Conservation (phyloP, 441 rosid genomes). For the Dalechampia spathulata region DNA sequence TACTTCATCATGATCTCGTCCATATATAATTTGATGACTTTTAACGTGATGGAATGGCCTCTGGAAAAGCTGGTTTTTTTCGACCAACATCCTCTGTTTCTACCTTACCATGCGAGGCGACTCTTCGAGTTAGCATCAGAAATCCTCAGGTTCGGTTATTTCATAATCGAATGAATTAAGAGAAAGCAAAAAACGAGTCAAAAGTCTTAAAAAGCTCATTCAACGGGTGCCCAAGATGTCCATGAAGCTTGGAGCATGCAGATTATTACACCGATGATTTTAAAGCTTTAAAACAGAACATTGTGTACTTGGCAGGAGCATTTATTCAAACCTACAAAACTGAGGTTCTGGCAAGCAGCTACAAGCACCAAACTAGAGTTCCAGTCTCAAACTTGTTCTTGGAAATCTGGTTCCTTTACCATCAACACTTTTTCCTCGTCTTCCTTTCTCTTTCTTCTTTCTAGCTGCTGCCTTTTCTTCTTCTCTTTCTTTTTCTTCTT, state of each 20-base stretch:
- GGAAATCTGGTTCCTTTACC: neutral
- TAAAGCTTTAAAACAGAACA: constrained; percentile 1
- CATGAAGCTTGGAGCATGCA: neutral
- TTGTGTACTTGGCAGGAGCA: too few relatives aligned
- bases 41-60: too few relatives aligned
- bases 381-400: constrained; percentile 10
- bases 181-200: neutral
- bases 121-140: too few relatives aligned
- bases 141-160: too few relatives aligned
- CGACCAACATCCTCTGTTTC: too few relatives aligned
- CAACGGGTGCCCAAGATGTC: neutral
- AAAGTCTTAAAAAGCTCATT: constrained; percentile 1
- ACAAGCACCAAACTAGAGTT: neutral
- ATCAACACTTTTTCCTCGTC: neutral
- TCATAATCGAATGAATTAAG: too few relatives aligned
- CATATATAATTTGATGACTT: too few relatives aligned
- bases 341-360: neutral
- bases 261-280: neutral
- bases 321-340: neutral
- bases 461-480: neutral
- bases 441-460: neutral
- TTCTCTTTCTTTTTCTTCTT: too few relatives aligned
- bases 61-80: too few relatives aligned
- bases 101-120: too few relatives aligned
- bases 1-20: neutral